phyloP scores from a whole-genome alignment of 1,284 basidiomycete species.

The Pseudozyma tsukubaensis region DNA sequence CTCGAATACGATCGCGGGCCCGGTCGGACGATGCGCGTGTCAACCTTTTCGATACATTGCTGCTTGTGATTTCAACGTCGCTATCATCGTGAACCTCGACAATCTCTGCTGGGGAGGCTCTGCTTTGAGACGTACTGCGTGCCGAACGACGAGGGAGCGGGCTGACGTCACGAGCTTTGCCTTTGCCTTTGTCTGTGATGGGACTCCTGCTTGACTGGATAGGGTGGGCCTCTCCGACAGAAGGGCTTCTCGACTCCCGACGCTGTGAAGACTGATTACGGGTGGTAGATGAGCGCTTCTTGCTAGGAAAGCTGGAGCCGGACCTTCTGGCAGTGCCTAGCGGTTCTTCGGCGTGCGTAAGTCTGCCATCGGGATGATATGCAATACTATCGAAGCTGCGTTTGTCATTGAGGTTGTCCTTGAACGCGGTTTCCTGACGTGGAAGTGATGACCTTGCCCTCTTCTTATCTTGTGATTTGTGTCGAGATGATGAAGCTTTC shows the following conservation, averaged over 20 bases:
- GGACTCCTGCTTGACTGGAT: not conserved
- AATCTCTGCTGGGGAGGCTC: slow-evolving; percentile 3
- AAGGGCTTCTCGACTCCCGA: not conserved
- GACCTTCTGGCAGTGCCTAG: not conserved
- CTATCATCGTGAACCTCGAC: slow-evolving; percentile 15
- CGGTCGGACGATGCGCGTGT: too few relatives aligned
- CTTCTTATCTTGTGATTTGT: not conserved
- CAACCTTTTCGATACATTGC: too few relatives aligned
- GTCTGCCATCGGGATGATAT: too few relatives aligned
- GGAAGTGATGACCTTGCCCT: not conserved
- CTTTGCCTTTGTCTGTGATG: slow-evolving; percentile 19
- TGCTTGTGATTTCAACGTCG: slow-evolving; percentile 7
- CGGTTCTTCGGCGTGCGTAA: not conserved
- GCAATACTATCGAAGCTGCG: too few relatives aligned
- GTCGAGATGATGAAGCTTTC: not conserved
- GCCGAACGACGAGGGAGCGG: not conserved
- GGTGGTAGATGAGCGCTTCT: not conserved
- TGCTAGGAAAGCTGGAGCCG: not conserved
- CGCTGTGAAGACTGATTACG: too few relatives aligned
- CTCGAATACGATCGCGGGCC: too few relatives aligned
- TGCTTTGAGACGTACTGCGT: slow-evolving; percentile 7
- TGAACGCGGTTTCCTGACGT: not conserved
- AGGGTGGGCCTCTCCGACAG: not conserved
- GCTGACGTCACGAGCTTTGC: slow-evolving; percentile 10
- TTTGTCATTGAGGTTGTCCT: not conserved